phyloP scores from a whole-genome alignment of 805 yeast genomes.

The Grigorovia jiainica region DNA sequence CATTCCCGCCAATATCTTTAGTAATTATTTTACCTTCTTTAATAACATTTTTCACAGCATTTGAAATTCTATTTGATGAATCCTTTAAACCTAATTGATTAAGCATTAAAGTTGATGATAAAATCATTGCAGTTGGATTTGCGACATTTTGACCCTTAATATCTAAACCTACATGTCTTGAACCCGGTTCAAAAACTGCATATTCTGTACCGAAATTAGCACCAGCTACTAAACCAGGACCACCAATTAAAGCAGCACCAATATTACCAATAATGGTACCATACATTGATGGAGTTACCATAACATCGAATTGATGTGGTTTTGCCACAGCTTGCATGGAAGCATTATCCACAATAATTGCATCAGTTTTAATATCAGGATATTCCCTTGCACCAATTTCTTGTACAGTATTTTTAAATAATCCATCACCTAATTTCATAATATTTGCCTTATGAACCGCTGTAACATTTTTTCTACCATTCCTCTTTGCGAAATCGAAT shows the following conservation, averaged over 20 bases:
- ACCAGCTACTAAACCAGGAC: conserved; percentile 98
- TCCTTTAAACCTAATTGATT: conserved; percentile 88
- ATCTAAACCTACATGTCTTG: conserved; percentile 98
- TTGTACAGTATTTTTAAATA: conserved; percentile 89
- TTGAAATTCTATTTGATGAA: conserved; percentile 76
- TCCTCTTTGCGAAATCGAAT: conserved; percentile 86
- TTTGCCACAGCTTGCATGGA: conserved; percentile 98
- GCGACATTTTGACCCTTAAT: conserved; percentile 91
- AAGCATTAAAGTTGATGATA: conserved; percentile 83
- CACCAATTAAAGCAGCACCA: conserved; percentile 92
- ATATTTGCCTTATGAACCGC: conserved; percentile 99
- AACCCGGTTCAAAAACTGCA: conserved; percentile 98
- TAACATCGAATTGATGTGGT: conserved; percentile 96
- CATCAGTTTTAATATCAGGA: conserved; percentile 74
- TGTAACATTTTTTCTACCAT: conserved; percentile 85
- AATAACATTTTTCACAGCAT: conserved; percentile 83
- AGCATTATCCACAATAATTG: conserved; percentile 96
- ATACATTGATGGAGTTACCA: conserved; percentile 96
- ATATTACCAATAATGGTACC: conserved; percentile 96
- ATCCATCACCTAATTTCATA: conserved; percentile 97
- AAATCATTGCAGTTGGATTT: conserved; percentile 96
- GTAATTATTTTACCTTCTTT: conserved; percentile 83
- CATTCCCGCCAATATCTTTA: conserved; percentile 82
- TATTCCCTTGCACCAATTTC: conserved; percentile 77
- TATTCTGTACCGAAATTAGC: conserved; percentile 96